Percentiles rank a stretch among this genome's conserved stretches.
phyloP scores from a whole-genome alignment of 148 eudicot species.

The Tetragonia tetragonoides region DNA sequence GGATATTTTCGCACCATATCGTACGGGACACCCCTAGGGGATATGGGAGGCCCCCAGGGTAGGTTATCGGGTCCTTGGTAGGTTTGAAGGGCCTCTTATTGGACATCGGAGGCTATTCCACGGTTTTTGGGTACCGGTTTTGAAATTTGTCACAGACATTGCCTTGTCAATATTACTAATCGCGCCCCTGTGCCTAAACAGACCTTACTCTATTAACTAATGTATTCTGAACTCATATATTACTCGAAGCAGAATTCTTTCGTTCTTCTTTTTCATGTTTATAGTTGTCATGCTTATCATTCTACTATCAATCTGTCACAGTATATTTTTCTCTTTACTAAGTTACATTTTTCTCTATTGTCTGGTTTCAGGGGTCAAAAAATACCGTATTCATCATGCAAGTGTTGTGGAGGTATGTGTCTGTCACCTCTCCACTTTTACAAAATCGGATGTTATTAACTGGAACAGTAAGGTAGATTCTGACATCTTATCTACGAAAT shows the following conservation, averaged over 20 bases:
- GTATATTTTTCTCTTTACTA: not conserved
- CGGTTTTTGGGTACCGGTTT: too few relatives aligned
- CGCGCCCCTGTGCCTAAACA: too few relatives aligned
- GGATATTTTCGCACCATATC: too few relatives aligned
- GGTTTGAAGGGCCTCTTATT: too few relatives aligned
- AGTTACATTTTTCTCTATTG: too few relatives aligned
- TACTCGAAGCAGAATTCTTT: not conserved
- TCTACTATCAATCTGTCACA: not conserved
- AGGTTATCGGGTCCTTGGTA: too few relatives aligned
- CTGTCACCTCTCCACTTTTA: not conserved
- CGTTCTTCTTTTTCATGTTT: not conserved
- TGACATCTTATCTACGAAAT: not conserved
- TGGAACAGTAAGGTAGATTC: not conserved
- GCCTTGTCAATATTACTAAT: too few relatives aligned
- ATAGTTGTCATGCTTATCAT: not conserved
- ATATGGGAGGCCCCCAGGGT: too few relatives aligned
- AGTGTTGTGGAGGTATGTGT: constrained; percentile 14
- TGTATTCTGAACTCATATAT: not conserved
- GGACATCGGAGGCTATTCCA: too few relatives aligned
- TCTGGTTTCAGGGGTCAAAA: constrained; percentile 28
- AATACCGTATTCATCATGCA: not conserved
- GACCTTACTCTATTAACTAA: too few relatives aligned
- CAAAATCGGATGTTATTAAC: not conserved
- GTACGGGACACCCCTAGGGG: too few relatives aligned
- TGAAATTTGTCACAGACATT: too few relatives aligned